These are phyloP conservation scores for Exophiala spinifera DNA, from an alignment of 2,329 filamentous ascomycete genomes.

Conservation along the genomic window DNA sequence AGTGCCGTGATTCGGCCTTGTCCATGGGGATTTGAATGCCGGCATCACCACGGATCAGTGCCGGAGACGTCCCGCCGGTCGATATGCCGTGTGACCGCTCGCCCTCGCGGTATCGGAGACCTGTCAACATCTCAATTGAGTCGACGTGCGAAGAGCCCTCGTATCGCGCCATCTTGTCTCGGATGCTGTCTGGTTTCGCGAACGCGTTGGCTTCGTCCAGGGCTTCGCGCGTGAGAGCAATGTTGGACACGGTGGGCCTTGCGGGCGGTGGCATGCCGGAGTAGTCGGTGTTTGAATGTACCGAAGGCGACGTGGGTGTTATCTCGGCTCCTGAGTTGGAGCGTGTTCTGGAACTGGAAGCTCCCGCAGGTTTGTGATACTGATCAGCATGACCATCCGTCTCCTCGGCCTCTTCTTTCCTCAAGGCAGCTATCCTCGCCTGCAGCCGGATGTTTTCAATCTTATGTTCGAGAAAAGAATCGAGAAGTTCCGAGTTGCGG, in stretches of 20 bases:
- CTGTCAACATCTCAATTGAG: slow-evolving; percentile 89
- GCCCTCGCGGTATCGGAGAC: slow-evolving; percentile 80
- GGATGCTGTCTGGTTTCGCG: slow-evolving; percentile 69
- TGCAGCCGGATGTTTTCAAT: slow-evolving; percentile 88
- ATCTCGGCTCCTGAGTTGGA: slow-evolving; percentile 25
- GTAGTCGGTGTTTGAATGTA: slow-evolving; percentile 17
- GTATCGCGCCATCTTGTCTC: slow-evolving; percentile 80
- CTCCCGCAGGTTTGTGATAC: slow-evolving; percentile 30
- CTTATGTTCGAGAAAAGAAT: slow-evolving; percentile 94
- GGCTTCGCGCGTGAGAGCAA: slow-evolving; percentile 73
- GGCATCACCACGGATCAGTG: slow-evolving; percentile 77
- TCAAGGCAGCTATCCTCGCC: slow-evolving; percentile 79
- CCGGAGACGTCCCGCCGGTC: slow-evolving; percentile 76
- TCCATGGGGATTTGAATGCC: slow-evolving; percentile 82
- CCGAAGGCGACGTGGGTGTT: slow-evolving; percentile 17
- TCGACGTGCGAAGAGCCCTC: slow-evolving; percentile 75
- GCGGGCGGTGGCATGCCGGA: slow-evolving; percentile 64
- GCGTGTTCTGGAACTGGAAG: slow-evolving; percentile 17
- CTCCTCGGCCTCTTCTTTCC: slow-evolving; percentile 80
- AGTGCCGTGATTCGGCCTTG: slow-evolving; percentile 58
- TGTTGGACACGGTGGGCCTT: slow-evolving; percentile 60
- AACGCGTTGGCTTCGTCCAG: slow-evolving; percentile 68
- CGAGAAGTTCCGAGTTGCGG: slow-evolving; percentile 77
- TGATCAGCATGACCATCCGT: slow-evolving; percentile 57
- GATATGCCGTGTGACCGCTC: slow-evolving; percentile 85